Conservation (phyloP, 2,329 filamentous ascomycete species). For the Fusarium devonianum region DNA sequence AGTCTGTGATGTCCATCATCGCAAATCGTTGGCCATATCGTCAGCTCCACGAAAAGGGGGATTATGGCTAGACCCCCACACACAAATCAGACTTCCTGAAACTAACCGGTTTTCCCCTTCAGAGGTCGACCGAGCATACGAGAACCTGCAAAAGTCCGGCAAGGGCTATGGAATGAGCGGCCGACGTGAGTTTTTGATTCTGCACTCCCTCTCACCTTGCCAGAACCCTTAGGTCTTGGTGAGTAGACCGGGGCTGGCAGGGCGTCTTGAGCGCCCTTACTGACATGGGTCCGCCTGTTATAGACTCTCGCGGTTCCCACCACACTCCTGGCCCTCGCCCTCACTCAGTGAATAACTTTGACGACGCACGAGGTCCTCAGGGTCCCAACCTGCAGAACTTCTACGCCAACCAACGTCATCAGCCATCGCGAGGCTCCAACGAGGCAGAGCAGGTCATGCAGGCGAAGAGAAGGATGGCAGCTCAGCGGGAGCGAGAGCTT, state of each 20-base stretch:
- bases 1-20: background rate
- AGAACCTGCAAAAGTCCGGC: conserved; percentile 95
- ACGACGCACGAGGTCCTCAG: conserved; percentile 71
- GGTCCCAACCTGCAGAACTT: conserved; percentile 87
- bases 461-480: conserved; percentile 98
- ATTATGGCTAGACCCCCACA: background rate
- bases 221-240: conserved; percentile 29
- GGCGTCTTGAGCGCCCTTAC: conserved; percentile 23
- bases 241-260: conserved; percentile 29
- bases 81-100: conserved; percentile 16
- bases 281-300: conserved; percentile 30
- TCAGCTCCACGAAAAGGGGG: no score
- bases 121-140: conserved; percentile 96
- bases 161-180: conserved; percentile 80
- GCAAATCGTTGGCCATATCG: background rate
- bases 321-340: conserved; percentile 72
- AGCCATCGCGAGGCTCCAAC: conserved; percentile 79
- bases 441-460: conserved; percentile 99
- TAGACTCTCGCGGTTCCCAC: conserved; percentile 76
- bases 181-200: conserved; percentile 78
- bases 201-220: conserved; percentile 9
- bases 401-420: conserved; percentile 92
- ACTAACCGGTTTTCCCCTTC: conserved; percentile 34
- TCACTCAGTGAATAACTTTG: conserved; percentile 86
- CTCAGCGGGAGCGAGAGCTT: conserved; percentile 97